These are phyloP conservation scores for Pseudofabraea citricarpa DNA, from an alignment of 2,329 filamentous ascomycete genomes.

Conservation along the genomic window DNA sequence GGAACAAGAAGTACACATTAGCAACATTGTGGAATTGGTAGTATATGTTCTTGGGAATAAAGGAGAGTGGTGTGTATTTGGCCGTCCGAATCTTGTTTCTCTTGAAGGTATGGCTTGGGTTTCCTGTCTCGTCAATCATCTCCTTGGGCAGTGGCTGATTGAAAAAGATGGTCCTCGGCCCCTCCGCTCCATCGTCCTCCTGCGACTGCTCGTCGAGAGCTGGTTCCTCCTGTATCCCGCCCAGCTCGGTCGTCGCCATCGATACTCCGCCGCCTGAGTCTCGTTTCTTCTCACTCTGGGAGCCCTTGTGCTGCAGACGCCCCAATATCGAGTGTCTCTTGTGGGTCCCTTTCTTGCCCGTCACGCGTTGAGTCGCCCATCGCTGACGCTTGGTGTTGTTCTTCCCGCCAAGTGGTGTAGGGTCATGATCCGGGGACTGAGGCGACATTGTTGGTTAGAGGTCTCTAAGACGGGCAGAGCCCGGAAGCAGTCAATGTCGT, in stretches of 20 bases:
- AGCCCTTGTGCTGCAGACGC: slow-evolving; percentile 58
- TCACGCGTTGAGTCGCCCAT: slow-evolving; percentile 93
- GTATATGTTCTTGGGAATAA: slow-evolving; percentile 94
- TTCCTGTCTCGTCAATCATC: slow-evolving; percentile 75
- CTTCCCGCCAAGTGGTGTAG: slow-evolving; percentile 35
- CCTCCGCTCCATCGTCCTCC: slow-evolving; percentile 32
- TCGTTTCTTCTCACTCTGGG: slow-evolving; percentile 64
- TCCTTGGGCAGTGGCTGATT: slow-evolving; percentile 74
- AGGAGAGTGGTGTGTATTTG: slow-evolving; percentile 94
- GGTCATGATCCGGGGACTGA: slow-evolving; percentile 35
- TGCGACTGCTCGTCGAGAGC: slow-evolving; percentile 25
- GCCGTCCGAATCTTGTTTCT: slow-evolving; percentile 97
- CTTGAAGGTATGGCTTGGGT: slow-evolving; percentile 64
- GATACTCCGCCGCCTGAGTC: slow-evolving; percentile 35
- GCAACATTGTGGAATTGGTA: slow-evolving; percentile 98
- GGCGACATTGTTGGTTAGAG: slow-evolving; percentile 20
- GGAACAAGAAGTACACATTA: slow-evolving; percentile 96
- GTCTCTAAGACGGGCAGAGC: slow-evolving; percentile 7
- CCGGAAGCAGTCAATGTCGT: slow-evolving; percentile 1
- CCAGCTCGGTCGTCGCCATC: slow-evolving; percentile 29
- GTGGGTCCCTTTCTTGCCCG: slow-evolving; percentile 65
- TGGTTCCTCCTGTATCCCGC: slow-evolving; percentile 23
- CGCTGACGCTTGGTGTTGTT: slow-evolving; percentile 72
- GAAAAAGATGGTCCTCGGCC: slow-evolving; percentile 68
- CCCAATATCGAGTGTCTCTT: slow-evolving; percentile 83